These are phyloP conservation scores for Evernia prunastri DNA, from an alignment of 495 filamentous ascomycete genomes.

Conservation along the genomic window DNA sequence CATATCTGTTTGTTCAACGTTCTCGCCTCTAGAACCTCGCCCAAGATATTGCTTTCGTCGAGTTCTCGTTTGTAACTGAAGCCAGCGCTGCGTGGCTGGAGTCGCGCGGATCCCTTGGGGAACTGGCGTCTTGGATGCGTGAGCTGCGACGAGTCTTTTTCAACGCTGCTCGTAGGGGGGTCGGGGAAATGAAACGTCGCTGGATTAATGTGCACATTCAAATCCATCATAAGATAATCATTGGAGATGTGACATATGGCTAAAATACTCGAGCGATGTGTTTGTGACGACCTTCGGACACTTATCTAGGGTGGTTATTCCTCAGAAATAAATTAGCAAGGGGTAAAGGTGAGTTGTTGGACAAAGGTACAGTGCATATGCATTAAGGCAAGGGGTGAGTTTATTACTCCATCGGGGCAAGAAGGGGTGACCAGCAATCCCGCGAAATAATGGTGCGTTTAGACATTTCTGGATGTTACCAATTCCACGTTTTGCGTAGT, in stretches of 20 bases:
- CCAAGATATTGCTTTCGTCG: neutral
- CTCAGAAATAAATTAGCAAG: neutral
- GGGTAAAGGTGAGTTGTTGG: too few relatives aligned
- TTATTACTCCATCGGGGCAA: too few relatives aligned
- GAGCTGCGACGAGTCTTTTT: neutral
- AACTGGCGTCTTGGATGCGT: neutral
- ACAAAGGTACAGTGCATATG: too few relatives aligned
- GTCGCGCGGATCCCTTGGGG: neutral
- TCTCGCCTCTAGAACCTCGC: neutral
- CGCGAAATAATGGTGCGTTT: too few relatives aligned
- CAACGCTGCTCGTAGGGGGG: neutral
- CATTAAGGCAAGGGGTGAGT: too few relatives aligned
- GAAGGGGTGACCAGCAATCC: too few relatives aligned
- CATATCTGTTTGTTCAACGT: slow-evolving; percentile 1
- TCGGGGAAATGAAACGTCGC: neutral
- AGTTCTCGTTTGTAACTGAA: neutral
- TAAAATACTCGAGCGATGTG: neutral
- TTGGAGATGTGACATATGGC: neutral
- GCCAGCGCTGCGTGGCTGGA: neutral
- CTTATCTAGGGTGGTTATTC: neutral
- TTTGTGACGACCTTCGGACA: neutral
- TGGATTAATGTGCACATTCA: neutral
- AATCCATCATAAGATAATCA: neutral
- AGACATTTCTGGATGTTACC: too few relatives aligned
- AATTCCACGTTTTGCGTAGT: too few relatives aligned